Conservation (phyloP, 768 basidiomycete species). For the Kwoniella bestiolae region DNA sequence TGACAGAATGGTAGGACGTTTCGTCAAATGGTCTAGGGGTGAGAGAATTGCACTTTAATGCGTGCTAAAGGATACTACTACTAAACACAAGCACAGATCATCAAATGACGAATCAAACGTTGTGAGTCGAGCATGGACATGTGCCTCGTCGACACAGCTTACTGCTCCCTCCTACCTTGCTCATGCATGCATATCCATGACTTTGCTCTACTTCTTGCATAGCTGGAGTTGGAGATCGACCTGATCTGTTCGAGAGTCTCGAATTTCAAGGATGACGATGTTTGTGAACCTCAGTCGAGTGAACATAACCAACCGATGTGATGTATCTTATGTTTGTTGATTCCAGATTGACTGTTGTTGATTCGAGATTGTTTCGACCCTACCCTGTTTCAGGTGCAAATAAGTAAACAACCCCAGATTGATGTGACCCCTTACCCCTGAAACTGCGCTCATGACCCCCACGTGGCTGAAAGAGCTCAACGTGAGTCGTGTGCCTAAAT, state of each 20-base stretch:
- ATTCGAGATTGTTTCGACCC: background rate
- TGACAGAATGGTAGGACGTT: background rate
- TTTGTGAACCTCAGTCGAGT: background rate
- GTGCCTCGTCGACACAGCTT: background rate
- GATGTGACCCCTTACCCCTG: background rate
- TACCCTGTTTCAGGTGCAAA: conserved; percentile 6
- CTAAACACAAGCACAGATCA: conserved; percentile 9
- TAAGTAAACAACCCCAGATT: conserved; percentile 11
- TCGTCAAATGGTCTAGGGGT: background rate
- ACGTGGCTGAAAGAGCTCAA: background rate
- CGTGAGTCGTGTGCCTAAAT: background rate
- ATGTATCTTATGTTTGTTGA: background rate
- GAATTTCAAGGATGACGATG: background rate
- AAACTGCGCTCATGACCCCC: background rate
- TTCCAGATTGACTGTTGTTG: too few species aligned
- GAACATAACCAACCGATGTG: background rate
- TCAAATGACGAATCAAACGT: conserved; percentile 1
- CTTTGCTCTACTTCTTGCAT: background rate
- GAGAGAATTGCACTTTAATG: background rate
- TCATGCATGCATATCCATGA: background rate
- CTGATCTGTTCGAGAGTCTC: too few species aligned
- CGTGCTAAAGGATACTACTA: background rate
- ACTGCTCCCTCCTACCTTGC: background rate
- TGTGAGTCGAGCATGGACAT: background rate
- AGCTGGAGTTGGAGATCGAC: too few species aligned